These are phyloP conservation scores for Stropharia rugosoannulata DNA, from an alignment of 768 basidiomycete species.

Conservation along the genomic window DNA sequence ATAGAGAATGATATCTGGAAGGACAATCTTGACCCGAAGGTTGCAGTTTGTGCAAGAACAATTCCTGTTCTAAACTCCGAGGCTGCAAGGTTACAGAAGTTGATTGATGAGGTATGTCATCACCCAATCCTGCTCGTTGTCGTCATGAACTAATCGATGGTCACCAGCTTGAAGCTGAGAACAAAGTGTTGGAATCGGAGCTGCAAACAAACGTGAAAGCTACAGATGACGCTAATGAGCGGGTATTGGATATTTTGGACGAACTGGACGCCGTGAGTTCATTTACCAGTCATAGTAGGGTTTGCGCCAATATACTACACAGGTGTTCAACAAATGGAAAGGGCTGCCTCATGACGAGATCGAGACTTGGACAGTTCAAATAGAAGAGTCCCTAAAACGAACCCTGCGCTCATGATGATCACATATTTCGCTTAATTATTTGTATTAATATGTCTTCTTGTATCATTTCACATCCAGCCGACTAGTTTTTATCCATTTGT, in stretches of 20 bases:
- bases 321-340: constrained; percentile 54
- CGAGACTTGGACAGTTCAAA: constrained; percentile 53
- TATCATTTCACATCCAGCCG: no score
- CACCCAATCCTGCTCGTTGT: neutral
- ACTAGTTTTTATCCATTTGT: constrained; percentile 11
- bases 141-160: neutral
- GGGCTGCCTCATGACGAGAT: constrained; percentile 64
- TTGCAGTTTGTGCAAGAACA: constrained; percentile 61
- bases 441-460: neutral
- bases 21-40: constrained; percentile 59
- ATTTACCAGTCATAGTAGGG: neutral
- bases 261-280: constrained; percentile 50
- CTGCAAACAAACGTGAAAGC: constrained; percentile 48
- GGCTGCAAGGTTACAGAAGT: constrained; percentile 34
- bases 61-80: constrained; percentile 56
- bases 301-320: constrained; percentile 1
- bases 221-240: constrained; percentile 44
- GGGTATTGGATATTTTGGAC: constrained; percentile 46
- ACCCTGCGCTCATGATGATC: constrained; percentile 23
- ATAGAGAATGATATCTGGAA: constrained; percentile 61
- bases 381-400: constrained; percentile 38
- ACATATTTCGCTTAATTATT: neutral
- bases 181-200: constrained; percentile 43
- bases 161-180: constrained; percentile 62
- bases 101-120: constrained; percentile 35